Conservation (phyloP, 768 basidiomycete genomes). For the Tremella mesenterica region DNA sequence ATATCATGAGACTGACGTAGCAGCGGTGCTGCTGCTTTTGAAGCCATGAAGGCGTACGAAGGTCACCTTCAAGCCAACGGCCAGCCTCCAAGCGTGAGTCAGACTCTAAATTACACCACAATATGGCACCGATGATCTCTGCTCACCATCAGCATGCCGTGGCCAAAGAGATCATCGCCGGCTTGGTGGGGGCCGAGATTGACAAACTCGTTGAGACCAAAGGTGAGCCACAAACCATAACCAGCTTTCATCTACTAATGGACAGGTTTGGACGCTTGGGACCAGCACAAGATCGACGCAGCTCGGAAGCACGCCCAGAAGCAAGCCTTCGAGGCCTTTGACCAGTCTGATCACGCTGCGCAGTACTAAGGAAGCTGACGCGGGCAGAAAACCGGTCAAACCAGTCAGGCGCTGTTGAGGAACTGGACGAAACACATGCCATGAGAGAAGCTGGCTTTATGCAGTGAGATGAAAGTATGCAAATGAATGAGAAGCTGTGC, state of each 20-base stretch:
- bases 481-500: too few species aligned
- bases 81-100: slow-evolving; percentile 38
- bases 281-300: too few species aligned
- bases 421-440: too few species aligned
- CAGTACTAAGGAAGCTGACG: too few species aligned
- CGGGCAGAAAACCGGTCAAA: too few species aligned
- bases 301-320: slow-evolving; percentile 39
- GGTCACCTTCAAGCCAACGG: slow-evolving; percentile 42
- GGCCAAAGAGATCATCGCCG: slow-evolving; percentile 45
- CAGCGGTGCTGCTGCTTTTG: slow-evolving; percentile 45
- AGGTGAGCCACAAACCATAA: slow-evolving; percentile 24
- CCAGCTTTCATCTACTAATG: neutral
- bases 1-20: neutral
- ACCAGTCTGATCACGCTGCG: slow-evolving; percentile 31
- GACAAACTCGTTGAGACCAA: slow-evolving; percentile 47
- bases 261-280: slow-evolving; percentile 38
- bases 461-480: too few species aligned
- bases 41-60: slow-evolving; percentile 47
- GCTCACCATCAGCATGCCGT: slow-evolving; percentile 18
- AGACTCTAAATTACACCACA: neutral
- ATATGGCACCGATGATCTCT: neutral
- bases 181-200: slow-evolving; percentile 45
- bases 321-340: slow-evolving; percentile 29
- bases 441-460: too few species aligned
- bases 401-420: too few species aligned